Conservation (phyloP, 2,329 filamentous ascomycete species). For the Teratosphaeria nubilosa region DNA sequence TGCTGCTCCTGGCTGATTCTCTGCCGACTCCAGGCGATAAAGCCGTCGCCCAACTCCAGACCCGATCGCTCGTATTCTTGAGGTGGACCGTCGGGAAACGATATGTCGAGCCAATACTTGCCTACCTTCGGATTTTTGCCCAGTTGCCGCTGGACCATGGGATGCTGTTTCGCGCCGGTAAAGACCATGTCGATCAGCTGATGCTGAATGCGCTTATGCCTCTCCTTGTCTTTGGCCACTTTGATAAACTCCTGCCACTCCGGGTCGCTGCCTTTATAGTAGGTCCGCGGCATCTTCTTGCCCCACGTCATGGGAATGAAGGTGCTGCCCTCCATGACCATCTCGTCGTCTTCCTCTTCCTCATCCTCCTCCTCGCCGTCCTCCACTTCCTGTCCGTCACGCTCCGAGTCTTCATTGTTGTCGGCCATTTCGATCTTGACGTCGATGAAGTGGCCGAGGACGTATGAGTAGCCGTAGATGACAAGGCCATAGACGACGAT, state of each 20-base stretch:
- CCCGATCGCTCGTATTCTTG: slow-evolving; percentile 39
- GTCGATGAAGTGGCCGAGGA: slow-evolving; percentile 17
- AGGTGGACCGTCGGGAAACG: slow-evolving; percentile 39
- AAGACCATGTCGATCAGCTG: slow-evolving; percentile 30
- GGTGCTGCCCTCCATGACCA: slow-evolving; percentile 26
- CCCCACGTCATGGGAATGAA: slow-evolving; percentile 42
- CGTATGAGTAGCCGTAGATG: slow-evolving; percentile 12
- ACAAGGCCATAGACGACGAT: slow-evolving; percentile 14
- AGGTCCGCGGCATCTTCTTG: slow-evolving; percentile 30
- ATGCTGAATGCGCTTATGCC: slow-evolving; percentile 30
- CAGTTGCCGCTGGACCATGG: slow-evolving; percentile 21
- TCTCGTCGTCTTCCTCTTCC: slow-evolving; percentile 24
- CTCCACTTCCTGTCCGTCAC: slow-evolving; percentile 12
- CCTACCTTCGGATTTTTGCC: slow-evolving; percentile 32
- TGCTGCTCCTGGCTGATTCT: slow-evolving; percentile 32
- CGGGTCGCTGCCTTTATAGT: slow-evolving; percentile 42
- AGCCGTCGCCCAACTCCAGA: slow-evolving; percentile 30
- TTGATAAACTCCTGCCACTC: slow-evolving; percentile 44
- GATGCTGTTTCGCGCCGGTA: slow-evolving; percentile 20
- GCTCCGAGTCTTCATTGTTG: slow-evolving; percentile 13
- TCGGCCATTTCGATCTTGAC: slow-evolving; percentile 22
- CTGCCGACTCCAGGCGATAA: slow-evolving; percentile 32
- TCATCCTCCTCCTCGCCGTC: slow-evolving; percentile 21
- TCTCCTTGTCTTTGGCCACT: slow-evolving; percentile 32
- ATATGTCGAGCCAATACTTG: slow-evolving; percentile 39